Evolutionary conservation across 495 filamentous ascomycete species (phyloP), one percentile per base, ranked within the genome.

Genomic region (Daldinia bambusicola): DNA sequence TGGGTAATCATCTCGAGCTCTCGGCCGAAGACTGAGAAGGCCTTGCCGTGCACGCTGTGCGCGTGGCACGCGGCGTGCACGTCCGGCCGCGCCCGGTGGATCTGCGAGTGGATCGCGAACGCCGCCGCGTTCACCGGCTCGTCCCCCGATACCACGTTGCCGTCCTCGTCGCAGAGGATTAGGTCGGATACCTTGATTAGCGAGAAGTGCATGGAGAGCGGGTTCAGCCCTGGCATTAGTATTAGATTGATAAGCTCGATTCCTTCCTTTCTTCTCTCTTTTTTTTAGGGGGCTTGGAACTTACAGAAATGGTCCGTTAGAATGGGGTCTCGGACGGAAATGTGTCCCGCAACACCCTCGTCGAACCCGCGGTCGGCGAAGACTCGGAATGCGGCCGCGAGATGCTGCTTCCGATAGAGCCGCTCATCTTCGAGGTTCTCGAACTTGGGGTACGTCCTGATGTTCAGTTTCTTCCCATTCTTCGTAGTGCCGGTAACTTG

Each of bases 341-440:
- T 78, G 73, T 91, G 89, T 2, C 89, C 87, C 10, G 89, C 89
- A 50, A 91, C 85, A 4, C 90, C 90, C 70, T 92, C 90, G 58
- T 88, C 89, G 70, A 91, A 92, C 6, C 90, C 90, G 36, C 87
- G 80, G 66, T 88, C 88, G 13, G 88, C 89, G 70, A 92, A 93
- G 75, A 89, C 85, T 4, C 89, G 85, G 72, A 90, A 93, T n/a
- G 89, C 90, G 61, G 88, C 89, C 0, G 89, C 89, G 75, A 92
- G 87, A 61, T 89, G 89, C 74, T 91, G 88, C 67, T 90, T 92
- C 68, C 90, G 84, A 82, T 89, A 91, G 64, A 89, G 74, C 18
- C 91, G 84, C 75, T 91, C 85, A 41, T 86, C 86, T 43, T 88
- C 83, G 1, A 83, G 79, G 37, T 83, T 85, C 8, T 85, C 81